These are phyloP conservation scores for Penicillium bovifimosum DNA, from an alignment of 495 filamentous ascomycete species.

Conservation along the genomic window DNA sequence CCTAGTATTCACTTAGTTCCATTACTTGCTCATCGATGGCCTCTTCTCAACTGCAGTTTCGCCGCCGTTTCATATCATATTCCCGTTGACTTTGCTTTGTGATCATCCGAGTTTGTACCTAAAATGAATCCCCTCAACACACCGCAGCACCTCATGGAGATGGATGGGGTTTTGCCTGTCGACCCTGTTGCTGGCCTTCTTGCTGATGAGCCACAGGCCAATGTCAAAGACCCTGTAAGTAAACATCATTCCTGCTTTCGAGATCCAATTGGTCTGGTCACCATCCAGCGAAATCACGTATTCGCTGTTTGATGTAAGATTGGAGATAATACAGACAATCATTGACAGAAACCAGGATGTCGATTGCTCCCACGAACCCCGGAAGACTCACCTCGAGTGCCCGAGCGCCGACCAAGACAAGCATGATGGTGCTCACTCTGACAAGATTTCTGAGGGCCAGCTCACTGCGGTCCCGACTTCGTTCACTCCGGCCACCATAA, in stretches of 20 bases:
- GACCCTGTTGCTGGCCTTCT: neutral
- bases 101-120: too few relatives aligned
- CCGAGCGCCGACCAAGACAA: neutral
- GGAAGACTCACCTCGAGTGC: too few relatives aligned
- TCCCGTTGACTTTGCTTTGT: too few relatives aligned
- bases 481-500: constrained; percentile 53
- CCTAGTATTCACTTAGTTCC: too few relatives aligned
- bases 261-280: neutral
- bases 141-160: too few relatives aligned
- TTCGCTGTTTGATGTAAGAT: neutral
- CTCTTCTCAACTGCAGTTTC: too few relatives aligned
- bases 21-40: too few relatives aligned
- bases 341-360: neutral
- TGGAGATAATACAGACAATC: neutral
- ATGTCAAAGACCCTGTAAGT: neutral
- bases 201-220: neutral
- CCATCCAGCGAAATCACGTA: too few relatives aligned
- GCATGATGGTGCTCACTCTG: neutral
- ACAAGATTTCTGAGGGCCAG: neutral
- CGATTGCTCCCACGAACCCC: neutral
- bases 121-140: too few relatives aligned
- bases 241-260: neutral
- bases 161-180: neutral
- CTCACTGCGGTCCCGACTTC: constrained; percentile 1
- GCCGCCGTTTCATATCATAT: too few relatives aligned